Evolutionary conservation across 345 rosid genomes (phyloP), one percentile per base, ranked within the genome.

Genomic region (Noccaea bulbosa): DNA sequence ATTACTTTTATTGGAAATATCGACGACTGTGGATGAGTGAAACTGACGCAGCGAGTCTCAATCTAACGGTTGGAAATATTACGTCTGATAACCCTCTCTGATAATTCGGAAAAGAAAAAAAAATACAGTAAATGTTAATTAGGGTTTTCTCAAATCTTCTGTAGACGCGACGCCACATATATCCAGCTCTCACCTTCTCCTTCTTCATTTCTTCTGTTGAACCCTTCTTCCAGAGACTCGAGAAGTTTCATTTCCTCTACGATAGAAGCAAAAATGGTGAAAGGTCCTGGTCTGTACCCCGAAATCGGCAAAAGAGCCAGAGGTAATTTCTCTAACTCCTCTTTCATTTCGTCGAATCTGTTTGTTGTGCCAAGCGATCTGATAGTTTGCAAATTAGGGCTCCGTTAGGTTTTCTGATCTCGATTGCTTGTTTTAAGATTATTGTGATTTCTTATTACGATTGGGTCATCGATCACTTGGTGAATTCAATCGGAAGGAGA

Each of bases 281-380:
- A 91, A 77, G 97, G 99, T 38, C 97, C 99, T 6, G 99, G 99
- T 55, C 91, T 89, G 65, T 94, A 91, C 85, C 30, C 85, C 52
- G 97, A 91, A 44, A 88, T 94, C 70, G 97, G 97, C 88, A 94
- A 91, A 84, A 89, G 81, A 81, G 91, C 95, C 75, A 80, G 95
- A 87, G 99, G 99, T 88, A 27, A 8, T 1, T 1, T 14, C 20
- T 32, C 47, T 8, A 15, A 10, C 38, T 38, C 44, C 37, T 55
- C 41, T 47, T 32, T n/a, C 15, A 7, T 50, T 47, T 27, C 30
- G 32, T 65, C 30, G 4, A 47, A 11, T 57, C 33, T 22, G 22
- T 34, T 39, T 44, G 4, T 39, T 53, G 4, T 30, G 20, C 9
- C 43, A 10, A 24, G 10, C 62, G 49, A 54, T 55, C 62, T 53